Base-by-base conservation (phyloP, 768 basidiomycete species). In the Hygrophorus pudorinus region DNA sequence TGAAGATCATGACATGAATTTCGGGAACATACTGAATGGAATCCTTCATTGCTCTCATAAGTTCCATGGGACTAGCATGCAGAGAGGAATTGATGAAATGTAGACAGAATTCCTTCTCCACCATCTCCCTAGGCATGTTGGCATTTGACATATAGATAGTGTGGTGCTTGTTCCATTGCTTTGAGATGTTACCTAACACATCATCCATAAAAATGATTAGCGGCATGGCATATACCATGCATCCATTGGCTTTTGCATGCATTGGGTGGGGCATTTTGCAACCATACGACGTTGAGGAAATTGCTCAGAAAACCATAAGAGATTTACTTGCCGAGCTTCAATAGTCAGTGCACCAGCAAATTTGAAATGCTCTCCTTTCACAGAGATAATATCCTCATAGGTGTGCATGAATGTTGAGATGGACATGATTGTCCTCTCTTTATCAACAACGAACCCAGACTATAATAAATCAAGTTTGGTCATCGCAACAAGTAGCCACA, bases 101-200 rank as follows among this genome's bases (percentile, higher is more conserved):
- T 7, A 67, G 35, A 16, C 38, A 46, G 12, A 52, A 59, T 31
- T 63, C 61, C 24, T 65, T 56, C 29, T 70, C 58, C 0, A 68
- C 33, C 17, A 57, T 51, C 21, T 54, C 21, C 0, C 53, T 46
- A 2, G 62, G 63, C 1, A 70, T 24, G 5, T 37, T 46, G 0
- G 41, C 61, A 45, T 67, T 65, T 0, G 55, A 63, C 41, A 65
- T 48, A 14, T 68, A 70, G 0, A 57, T 44, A 0, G 56, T 48
- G 8, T 61, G 57, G 27, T 67, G 63, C 24, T 61, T 61, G 31
- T 68, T 64, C 59, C 63, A 69, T 21, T 65, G 64, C 33, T 65
- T 67, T 4, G 53, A 62, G 1, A 50, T 42, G 28, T 67, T 66
- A 0, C 57, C 65, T 0, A 57, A 67, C 0, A 67, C 53, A 34